These are phyloP conservation scores for Beauveria brongniartii DNA, from an alignment of 2,329 filamentous ascomycete genomes.

Conservation along the genomic window DNA sequence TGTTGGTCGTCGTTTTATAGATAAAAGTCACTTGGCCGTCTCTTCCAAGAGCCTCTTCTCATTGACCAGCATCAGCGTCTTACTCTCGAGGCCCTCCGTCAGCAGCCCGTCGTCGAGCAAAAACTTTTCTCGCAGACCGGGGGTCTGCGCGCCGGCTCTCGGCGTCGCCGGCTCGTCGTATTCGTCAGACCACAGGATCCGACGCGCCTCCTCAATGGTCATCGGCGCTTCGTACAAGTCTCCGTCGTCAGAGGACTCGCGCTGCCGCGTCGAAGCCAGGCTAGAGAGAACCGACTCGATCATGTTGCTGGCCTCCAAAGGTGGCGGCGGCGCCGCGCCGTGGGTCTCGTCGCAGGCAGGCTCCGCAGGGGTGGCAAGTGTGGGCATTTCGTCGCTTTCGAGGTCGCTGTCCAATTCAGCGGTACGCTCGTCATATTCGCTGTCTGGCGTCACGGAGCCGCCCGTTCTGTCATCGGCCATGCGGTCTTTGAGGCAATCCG, in stretches of 20 bases:
- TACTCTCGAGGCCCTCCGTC: conserved; percentile 27
- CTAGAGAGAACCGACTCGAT: not conserved
- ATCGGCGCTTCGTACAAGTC: conserved; percentile 25
- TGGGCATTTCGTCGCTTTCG: conserved; percentile 14
- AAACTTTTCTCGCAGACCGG: conserved; percentile 32
- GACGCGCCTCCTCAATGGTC: conserved; percentile 31
- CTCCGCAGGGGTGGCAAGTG: not conserved
- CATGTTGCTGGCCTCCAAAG: not conserved
- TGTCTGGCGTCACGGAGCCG: conserved; percentile 23
- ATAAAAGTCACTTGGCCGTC: not conserved
- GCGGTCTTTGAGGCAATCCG: conserved; percentile 22
- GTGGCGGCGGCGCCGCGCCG: not conserved
- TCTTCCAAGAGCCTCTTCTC: conserved; percentile 29
- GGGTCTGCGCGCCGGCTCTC: not conserved
- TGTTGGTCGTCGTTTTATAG: not conserved
- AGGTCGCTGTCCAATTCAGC: conserved; percentile 15
- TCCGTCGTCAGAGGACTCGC: conserved; percentile 7
- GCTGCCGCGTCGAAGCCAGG: not conserved
- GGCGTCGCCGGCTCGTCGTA: conserved; percentile 15
- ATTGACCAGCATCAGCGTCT: conserved; percentile 27
- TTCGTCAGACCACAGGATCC: conserved; percentile 32
- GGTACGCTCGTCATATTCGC: conserved; percentile 19
- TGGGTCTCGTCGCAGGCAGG: not conserved
- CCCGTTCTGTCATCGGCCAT: conserved; percentile 20
- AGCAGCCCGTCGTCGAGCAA: conserved; percentile 27